A percentile compares a stretch with the other conserved stretches of the same genome.
Evolutionary conservation across 768 basidiomycete species (phyloP).

Genomic region (Brasilioporus rufonigricans): DNA sequence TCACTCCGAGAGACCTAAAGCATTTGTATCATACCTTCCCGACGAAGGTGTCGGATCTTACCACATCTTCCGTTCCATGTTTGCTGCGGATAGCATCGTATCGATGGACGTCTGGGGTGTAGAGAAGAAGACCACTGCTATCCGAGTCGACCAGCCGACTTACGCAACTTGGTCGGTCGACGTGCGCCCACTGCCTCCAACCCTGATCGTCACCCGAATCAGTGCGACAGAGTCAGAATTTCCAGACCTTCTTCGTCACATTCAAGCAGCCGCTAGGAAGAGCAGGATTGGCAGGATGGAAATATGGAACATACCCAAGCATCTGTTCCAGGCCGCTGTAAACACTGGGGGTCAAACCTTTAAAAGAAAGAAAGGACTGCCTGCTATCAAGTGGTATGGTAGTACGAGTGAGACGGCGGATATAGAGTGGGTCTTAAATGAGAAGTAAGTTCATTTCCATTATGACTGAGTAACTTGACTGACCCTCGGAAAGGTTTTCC

Average conservation of each 20-base stretch:
- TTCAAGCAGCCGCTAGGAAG: constrained; percentile 36
- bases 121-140: constrained; percentile 6
- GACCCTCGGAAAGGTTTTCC: constrained; percentile 32
- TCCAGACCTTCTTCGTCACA: constrained; percentile 31
- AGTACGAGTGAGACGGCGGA: constrained; percentile 26
- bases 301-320: constrained; percentile 43
- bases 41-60: constrained; percentile 47
- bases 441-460: constrained; percentile 36
- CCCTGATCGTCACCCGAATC: constrained; percentile 47
- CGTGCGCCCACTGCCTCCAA: constrained; percentile 26
- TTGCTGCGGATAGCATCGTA: constrained; percentile 8
- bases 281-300: constrained; percentile 40
- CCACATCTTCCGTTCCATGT: constrained; percentile 35
- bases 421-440: constrained; percentile 48
- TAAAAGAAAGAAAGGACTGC: constrained; percentile 39
- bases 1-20: constrained; percentile 11
- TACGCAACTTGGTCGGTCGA: constrained; percentile 50
- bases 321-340: constrained; percentile 30
- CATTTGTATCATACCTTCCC: constrained; percentile 41
- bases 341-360: constrained; percentile 31
- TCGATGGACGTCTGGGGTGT: constrained; percentile 22
- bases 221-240: constrained; percentile 32
- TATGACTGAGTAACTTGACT: neutral
- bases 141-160: constrained; percentile 4
- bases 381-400: constrained; percentile 54